phyloP scores from a whole-genome alignment of 106 monocot genomes.

The Allium sativum region DNA sequence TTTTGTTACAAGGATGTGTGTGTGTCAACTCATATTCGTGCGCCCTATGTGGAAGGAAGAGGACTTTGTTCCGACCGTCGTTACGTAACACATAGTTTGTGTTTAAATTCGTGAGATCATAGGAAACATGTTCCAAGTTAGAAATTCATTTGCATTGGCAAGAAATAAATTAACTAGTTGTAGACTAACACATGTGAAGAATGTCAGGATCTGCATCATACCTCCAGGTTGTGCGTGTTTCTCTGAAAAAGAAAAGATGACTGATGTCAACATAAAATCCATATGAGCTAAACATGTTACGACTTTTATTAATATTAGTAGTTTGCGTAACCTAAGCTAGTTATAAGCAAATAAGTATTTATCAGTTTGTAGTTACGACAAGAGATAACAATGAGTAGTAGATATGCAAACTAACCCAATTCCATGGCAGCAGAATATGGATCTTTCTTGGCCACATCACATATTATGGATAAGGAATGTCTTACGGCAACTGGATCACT shows the following conservation, averaged over 20 bases:
- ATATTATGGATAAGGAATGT: conserved; percentile 75
- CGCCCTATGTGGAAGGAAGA: no score
- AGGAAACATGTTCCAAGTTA: no score
- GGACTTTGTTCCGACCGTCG: no score
- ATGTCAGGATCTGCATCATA: conserved; percentile 12
- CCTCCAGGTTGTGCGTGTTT: conserved; percentile 86
- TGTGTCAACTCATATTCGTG: no score
- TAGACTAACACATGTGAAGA: neutral
- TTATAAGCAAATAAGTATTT: no score
- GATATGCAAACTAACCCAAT: conserved; percentile 50
- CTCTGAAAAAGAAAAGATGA: conserved; percentile 44
- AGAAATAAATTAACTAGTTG: neutral
- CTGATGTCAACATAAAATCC: neutral
- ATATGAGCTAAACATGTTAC: neutral
- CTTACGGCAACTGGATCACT: conserved; percentile 94
- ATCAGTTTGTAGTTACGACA: no score
- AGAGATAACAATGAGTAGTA: neutral
- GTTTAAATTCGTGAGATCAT: no score
- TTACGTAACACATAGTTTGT: no score
- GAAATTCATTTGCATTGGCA: neutral
- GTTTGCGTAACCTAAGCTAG: no score
- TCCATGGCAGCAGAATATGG: conserved; percentile 99
- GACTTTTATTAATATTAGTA: no score
- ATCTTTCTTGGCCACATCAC: conserved; percentile 82
- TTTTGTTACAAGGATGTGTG: no score